A percentile compares a stretch with the other conserved stretches of the same genome.
phyloP scores from a whole-genome alignment of 2,329 filamentous ascomycete genomes.

The Intubia oerlemansii region DNA sequence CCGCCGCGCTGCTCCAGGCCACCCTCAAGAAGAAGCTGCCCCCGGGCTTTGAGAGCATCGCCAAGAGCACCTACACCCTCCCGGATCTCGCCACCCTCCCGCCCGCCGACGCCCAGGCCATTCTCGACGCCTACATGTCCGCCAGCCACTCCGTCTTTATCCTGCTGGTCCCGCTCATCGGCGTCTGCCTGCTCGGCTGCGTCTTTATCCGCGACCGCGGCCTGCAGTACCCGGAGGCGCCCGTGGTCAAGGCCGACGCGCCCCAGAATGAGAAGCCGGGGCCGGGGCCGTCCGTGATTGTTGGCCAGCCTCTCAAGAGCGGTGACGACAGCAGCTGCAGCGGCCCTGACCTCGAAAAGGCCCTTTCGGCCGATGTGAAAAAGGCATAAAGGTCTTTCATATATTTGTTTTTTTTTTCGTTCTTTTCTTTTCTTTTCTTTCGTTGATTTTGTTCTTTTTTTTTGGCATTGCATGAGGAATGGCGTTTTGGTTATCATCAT shows the following conservation, averaged over 20 bases:
- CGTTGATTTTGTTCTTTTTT: no score
- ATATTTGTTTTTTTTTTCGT: no score
- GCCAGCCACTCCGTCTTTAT: slow-evolving; percentile 34
- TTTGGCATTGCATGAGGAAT: no score
- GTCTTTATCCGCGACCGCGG: slow-evolving; percentile 29
- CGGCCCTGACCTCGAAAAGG: no score
- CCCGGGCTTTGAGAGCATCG: slow-evolving; percentile 7
- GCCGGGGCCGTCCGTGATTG: no score
- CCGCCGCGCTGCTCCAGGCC: slow-evolving; percentile 14
- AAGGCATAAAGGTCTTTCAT: no score
- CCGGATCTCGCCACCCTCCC: slow-evolving; percentile 8
- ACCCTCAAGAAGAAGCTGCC: slow-evolving; percentile 8
- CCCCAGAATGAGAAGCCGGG: neutral
- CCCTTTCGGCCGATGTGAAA: no score
- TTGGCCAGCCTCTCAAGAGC: no score
- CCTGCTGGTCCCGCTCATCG: slow-evolving; percentile 31
- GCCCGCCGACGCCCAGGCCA: slow-evolving; percentile 4
- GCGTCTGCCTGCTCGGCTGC: slow-evolving; percentile 25
- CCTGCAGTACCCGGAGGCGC: slow-evolving; percentile 12
- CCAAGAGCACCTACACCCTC: slow-evolving; percentile 11
- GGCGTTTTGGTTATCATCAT: no score
- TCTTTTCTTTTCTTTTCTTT: no score
- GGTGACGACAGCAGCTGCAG: no score
- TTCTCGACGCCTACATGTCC: slow-evolving; percentile 10
- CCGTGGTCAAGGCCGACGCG: slow-evolving; percentile 2